These are phyloP conservation scores for Talaromyces piceae DNA, from an alignment of 2,329 filamentous ascomycete species.

Conservation along the genomic window DNA sequence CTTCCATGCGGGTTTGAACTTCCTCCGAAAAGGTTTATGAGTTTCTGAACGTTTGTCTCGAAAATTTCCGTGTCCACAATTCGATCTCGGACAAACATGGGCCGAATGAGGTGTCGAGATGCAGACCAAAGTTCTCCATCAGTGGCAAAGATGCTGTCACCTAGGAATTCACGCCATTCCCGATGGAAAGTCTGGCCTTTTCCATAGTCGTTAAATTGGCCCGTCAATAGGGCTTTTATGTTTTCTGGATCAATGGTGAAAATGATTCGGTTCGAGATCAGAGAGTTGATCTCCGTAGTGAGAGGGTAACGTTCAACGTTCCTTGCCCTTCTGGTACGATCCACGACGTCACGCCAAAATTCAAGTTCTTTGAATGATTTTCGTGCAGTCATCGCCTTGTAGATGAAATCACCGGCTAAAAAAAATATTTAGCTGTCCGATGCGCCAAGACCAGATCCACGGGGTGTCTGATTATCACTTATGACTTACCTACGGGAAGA, in stretches of 20 bases:
- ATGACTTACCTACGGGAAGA: slow-evolving; percentile 29
- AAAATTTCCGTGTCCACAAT: slow-evolving; percentile 74
- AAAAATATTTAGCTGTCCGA: background rate
- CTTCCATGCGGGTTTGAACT: slow-evolving; percentile 62
- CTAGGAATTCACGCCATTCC: slow-evolving; percentile 53
- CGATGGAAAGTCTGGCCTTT: slow-evolving; percentile 67
- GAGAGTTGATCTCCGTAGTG: slow-evolving; percentile 52
- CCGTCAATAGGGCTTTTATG: slow-evolving; percentile 71
- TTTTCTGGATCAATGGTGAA: slow-evolving; percentile 73
- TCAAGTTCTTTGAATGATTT: slow-evolving; percentile 51
- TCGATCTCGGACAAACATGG: slow-evolving; percentile 80
- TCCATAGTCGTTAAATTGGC: slow-evolving; percentile 69
- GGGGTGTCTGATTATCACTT: background rate
- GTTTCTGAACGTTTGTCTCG: slow-evolving; percentile 61
- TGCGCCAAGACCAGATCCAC: background rate
- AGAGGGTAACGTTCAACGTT: slow-evolving; percentile 30
- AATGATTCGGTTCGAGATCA: slow-evolving; percentile 27
- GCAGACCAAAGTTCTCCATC: slow-evolving; percentile 74
- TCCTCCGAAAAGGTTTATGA: slow-evolving; percentile 53
- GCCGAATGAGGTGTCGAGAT: slow-evolving; percentile 75
- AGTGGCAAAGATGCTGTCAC: slow-evolving; percentile 67
- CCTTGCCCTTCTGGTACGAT: slow-evolving; percentile 20
- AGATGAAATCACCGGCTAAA: slow-evolving; percentile 59
- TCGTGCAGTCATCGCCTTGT: slow-evolving; percentile 47
- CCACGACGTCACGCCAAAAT: slow-evolving; percentile 53